These are phyloP conservation scores for Trichoderma lentiforme DNA, from an alignment of 2,329 filamentous ascomycete genomes.

Conservation along the genomic window DNA sequence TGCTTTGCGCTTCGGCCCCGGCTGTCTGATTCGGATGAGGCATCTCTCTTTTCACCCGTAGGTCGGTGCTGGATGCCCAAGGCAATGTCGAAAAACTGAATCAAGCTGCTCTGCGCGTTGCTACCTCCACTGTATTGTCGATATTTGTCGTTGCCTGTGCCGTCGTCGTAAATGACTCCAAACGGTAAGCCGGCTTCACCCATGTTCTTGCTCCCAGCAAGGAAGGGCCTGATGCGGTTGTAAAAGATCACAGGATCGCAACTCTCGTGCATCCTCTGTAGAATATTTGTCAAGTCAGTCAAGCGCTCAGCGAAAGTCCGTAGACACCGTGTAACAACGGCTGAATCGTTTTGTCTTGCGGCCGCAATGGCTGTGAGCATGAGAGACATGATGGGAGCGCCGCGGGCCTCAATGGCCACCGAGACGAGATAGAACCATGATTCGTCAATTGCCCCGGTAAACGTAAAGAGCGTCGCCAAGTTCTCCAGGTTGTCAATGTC, in stretches of 20 bases:
- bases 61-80: constrained; percentile 87
- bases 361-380: constrained; percentile 87
- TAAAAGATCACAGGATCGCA: constrained; percentile 96
- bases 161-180: constrained; percentile 85
- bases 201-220: constrained; percentile 98
- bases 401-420: constrained; percentile 90
- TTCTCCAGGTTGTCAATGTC: constrained; percentile 81
- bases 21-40: constrained; percentile 43
- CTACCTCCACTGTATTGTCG: constrained; percentile 89
- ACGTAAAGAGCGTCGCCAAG: constrained; percentile 80
- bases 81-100: constrained; percentile 95
- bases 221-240: constrained; percentile 89
- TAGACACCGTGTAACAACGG: constrained; percentile 74
- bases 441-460: constrained; percentile 92
- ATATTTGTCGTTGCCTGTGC: constrained; percentile 64
- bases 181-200: constrained; percentile 83
- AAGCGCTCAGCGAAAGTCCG: constrained; percentile 79
- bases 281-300: constrained; percentile 74
- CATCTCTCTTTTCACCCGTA: constrained; percentile 66
- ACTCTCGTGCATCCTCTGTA: constrained; percentile 90
- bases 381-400: constrained; percentile 78
- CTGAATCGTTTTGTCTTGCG: constrained; percentile 65
- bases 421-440: constrained; percentile 98
- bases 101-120: constrained; percentile 93
- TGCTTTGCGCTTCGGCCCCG: constrained; percentile 45